These are phyloP conservation scores for Candida labiduridarum DNA, from an alignment of 1,139 yeast genomes.

Conservation along the genomic window DNA sequence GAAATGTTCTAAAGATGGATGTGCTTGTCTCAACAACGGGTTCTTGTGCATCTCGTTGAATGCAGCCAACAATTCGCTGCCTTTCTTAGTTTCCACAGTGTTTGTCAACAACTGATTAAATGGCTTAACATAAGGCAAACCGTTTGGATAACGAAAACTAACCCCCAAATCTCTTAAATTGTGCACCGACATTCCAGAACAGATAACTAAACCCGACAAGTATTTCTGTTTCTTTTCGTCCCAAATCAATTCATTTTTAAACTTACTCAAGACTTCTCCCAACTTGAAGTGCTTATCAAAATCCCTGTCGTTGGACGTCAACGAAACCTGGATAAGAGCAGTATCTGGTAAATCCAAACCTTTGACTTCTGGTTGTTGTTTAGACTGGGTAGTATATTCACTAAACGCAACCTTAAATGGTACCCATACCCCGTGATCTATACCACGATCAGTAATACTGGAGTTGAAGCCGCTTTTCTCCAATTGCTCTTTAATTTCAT, in stretches of 20 bases:
- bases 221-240: slow-evolving; percentile 27
- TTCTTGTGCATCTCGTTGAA: slow-evolving; percentile 18
- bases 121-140: slow-evolving; percentile 50
- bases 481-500: slow-evolving; percentile 45
- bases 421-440: slow-evolving; percentile 86
- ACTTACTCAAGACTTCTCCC: slow-evolving; percentile 55
- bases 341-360: slow-evolving; percentile 53
- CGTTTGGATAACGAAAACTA: slow-evolving; percentile 19
- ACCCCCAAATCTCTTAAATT: slow-evolving; percentile 58
- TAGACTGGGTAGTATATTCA: slow-evolving; percentile 30
- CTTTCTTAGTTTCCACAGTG: slow-evolving; percentile 25
- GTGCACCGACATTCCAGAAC: slow-evolving; percentile 82
- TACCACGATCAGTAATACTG: slow-evolving; percentile 53
- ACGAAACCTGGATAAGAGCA: slow-evolving; percentile 62
- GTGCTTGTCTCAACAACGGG: slow-evolving; percentile 53
- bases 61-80: slow-evolving; percentile 15
- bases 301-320: slow-evolving; percentile 49
- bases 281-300: slow-evolving; percentile 53
- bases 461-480: slow-evolving; percentile 45
- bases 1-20: slow-evolving; percentile 77
- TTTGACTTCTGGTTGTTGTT: slow-evolving; percentile 21
- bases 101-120: slow-evolving; percentile 50
- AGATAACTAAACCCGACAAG: slow-evolving; percentile 52
- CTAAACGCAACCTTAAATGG: slow-evolving; percentile 75
- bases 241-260: slow-evolving; percentile 48